Conservation (phyloP, 2,329 filamentous ascomycete species). For the Fusarium mexicanum region DNA sequence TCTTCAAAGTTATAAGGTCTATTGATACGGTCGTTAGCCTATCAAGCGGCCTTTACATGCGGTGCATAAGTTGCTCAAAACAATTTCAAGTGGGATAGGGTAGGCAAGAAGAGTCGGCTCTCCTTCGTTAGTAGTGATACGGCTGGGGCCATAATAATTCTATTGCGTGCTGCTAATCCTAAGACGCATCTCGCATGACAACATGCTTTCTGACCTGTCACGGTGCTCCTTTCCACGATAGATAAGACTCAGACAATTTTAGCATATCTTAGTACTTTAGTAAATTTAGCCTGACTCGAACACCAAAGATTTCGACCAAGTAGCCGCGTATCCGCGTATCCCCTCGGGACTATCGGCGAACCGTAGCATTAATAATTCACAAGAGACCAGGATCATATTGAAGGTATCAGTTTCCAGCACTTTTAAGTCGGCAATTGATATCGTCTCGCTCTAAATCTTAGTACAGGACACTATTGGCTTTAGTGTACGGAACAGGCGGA, state of each 20-base stretch:
- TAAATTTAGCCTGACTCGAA: too few relatives aligned
- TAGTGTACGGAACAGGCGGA: neutral
- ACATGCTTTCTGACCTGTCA: too few relatives aligned
- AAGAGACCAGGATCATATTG: rapidly evolving
- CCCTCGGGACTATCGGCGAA: neutral
- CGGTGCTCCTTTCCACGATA: rapidly evolving
- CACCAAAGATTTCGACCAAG: rapidly evolving
- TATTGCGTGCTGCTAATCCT: too few relatives aligned
- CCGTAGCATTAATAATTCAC: neutral
- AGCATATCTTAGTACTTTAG: neutral
- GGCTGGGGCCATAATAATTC: rapidly evolving
- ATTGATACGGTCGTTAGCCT: too few relatives aligned
- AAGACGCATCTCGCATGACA: rapidly evolving
- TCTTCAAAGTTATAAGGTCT: rapidly evolving
- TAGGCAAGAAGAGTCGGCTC: neutral
- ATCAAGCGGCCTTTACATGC: rapidly evolving
- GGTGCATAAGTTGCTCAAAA: neutral
- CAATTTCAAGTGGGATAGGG: neutral
- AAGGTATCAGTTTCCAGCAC: neutral
- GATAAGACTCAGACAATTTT: neutral
- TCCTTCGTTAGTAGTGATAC: neutral
- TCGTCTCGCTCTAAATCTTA: neutral
- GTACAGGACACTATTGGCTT: neutral
- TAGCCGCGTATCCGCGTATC: too few relatives aligned
- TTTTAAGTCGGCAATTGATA: neutral